Percentiles rank a stretch among this genome's conserved stretches.
These are phyloP conservation scores for Decorospora gaudefroyi DNA, from an alignment of 2,329 filamentous ascomycete genomes.

Conservation along the genomic window DNA sequence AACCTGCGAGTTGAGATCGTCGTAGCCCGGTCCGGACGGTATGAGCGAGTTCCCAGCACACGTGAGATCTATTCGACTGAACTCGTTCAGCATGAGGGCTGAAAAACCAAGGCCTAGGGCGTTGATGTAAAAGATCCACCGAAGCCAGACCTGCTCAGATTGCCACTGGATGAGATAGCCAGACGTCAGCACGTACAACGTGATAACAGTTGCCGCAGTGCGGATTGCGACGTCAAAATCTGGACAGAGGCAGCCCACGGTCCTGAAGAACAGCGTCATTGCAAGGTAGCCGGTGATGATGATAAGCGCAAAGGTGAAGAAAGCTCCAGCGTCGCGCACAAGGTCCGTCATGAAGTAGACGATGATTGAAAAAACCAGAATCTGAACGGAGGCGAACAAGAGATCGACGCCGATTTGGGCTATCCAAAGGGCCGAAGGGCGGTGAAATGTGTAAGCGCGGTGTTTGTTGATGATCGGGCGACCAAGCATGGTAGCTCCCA, in stretches of 20 bases:
- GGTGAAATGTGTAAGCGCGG: slow-evolving; percentile 79
- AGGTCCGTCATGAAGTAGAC: slow-evolving; percentile 58
- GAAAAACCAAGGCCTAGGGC: slow-evolving; percentile 78
- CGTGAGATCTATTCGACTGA: slow-evolving; percentile 67
- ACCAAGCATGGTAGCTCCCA: slow-evolving; percentile 74
- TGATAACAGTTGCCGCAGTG: slow-evolving; percentile 75
- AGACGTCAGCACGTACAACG: slow-evolving; percentile 77
- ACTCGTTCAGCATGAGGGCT: slow-evolving; percentile 85
- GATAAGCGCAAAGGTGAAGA: slow-evolving; percentile 56
- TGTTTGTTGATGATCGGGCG: slow-evolving; percentile 83
- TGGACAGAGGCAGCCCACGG: slow-evolving; percentile 68
- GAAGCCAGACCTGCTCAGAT: slow-evolving; percentile 74
- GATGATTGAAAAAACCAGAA: slow-evolving; percentile 56
- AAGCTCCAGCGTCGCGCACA: slow-evolving; percentile 51
- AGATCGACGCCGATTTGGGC: slow-evolving; percentile 81
- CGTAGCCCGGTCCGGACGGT: slow-evolving; percentile 71
- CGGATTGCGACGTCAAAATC: slow-evolving; percentile 88
- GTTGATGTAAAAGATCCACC: slow-evolving; percentile 82
- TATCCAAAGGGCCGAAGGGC: slow-evolving; percentile 80
- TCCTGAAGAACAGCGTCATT: slow-evolving; percentile 54
- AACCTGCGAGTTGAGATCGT: slow-evolving; percentile 72
- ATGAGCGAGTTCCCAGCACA: slow-evolving; percentile 72
- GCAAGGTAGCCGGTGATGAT: slow-evolving; percentile 50
- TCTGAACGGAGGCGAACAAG: slow-evolving; percentile 71
- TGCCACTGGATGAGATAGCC: slow-evolving; percentile 85